Conservation (phyloP, 345 rosid species). For the Eucalyptus guilfoylei region DNA sequence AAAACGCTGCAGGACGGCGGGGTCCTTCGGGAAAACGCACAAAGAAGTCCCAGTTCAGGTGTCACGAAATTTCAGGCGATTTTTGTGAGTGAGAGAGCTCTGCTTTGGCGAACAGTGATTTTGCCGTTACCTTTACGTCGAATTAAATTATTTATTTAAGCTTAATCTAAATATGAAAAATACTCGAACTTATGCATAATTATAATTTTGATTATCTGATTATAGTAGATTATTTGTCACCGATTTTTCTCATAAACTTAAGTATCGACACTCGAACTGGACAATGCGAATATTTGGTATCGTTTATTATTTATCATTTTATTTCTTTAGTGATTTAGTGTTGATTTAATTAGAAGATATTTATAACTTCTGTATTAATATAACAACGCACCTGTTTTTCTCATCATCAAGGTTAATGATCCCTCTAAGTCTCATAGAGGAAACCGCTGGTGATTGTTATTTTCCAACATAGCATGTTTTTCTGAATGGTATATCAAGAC, state of each 20-base stretch:
- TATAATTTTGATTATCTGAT: no score
- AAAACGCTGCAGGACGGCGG: background rate
- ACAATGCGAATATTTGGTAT: no score
- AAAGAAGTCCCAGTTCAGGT: background rate
- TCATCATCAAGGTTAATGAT: background rate
- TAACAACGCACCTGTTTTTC: no score
- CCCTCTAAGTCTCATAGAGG: background rate
- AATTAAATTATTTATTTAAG: no score
- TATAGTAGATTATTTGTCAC: no score
- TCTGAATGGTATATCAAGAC: background rate
- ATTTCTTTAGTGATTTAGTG: no score
- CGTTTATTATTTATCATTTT: no score
- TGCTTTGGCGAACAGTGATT: background rate
- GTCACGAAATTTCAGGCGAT: background rate
- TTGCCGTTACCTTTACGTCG: background rate
- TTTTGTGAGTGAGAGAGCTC: background rate
- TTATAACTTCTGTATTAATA: no score
- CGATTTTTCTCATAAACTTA: no score
- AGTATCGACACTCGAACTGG: background rate
- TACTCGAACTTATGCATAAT: no score
- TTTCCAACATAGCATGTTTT: background rate
- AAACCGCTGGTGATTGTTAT: background rate
- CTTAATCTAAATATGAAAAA: background rate
- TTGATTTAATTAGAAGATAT: no score
- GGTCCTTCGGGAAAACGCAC: background rate